Evolutionary conservation across 495 filamentous ascomycete species (phyloP).

Genomic region (Lichina pygmaea): DNA sequence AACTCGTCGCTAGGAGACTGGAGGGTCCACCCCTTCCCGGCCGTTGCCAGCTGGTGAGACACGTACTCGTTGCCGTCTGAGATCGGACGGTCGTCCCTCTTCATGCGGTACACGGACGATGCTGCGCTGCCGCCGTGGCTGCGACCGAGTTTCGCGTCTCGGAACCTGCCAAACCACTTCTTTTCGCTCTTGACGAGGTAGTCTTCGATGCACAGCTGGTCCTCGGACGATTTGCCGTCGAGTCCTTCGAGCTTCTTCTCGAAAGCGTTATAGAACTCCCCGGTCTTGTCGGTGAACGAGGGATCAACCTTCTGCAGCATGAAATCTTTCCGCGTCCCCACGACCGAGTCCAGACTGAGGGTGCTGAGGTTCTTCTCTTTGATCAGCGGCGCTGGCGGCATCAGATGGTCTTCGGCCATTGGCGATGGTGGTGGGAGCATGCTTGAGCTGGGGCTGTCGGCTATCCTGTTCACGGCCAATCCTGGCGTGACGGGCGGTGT

Average conservation of each 20-base stretch:
- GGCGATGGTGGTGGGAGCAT: background rate
- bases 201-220: slow-evolving; percentile 31
- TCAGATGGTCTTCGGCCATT: background rate
- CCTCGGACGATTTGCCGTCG: slow-evolving; percentile 24
- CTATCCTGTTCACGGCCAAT: background rate
- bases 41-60: background rate
- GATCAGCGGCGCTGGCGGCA: background rate
- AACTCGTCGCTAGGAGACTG: slow-evolving; percentile 19
- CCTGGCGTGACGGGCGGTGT: too few species aligned
- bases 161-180: slow-evolving; percentile 31
- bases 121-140: background rate
- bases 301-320: slow-evolving; percentile 36
- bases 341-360: slow-evolving; percentile 25
- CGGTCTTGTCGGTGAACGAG: slow-evolving; percentile 37
- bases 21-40: background rate
- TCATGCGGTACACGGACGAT: background rate
- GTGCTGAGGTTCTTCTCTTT: background rate
- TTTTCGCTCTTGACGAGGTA: slow-evolving; percentile 36
- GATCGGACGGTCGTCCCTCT: background rate
- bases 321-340: slow-evolving; percentile 33
- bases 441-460: background rate
- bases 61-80: background rate
- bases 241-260: slow-evolving; percentile 25
- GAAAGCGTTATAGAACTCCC: slow-evolving; percentile 27
- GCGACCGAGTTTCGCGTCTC: slow-evolving; percentile 21